These are phyloP conservation scores for Podila epicladia DNA, from an alignment of 192 early-diverging fungal genomes.

Conservation along the genomic window DNA sequence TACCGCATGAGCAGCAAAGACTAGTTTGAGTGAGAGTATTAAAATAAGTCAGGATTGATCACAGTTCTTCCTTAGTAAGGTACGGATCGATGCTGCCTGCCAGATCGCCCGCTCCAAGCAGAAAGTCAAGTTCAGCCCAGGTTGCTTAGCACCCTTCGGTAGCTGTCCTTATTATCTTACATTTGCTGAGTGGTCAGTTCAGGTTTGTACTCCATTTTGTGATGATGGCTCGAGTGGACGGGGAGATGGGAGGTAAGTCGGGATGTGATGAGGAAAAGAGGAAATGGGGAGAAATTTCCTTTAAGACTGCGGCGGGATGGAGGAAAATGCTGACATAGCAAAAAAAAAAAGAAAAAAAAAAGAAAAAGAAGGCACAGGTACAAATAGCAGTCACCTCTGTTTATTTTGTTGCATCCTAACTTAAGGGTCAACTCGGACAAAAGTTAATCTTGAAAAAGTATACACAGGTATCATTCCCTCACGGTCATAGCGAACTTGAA, in stretches of 20 bases:
- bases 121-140: no score
- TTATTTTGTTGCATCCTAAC: no score
- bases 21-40: constrained; percentile 10
- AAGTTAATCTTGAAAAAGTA: no score
- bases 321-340: not conserved
- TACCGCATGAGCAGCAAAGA: constrained; percentile 95
- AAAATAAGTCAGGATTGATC: not conserved
- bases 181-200: constrained; percentile 63
- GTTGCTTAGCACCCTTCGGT: no score
- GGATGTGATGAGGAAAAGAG: not conserved
- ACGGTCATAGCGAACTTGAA: no score
- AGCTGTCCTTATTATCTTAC: constrained; percentile 38
- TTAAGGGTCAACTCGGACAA: no score
- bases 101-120: not conserved
- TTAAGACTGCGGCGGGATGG: not conserved
- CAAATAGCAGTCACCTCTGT: not conserved
- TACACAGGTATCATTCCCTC: no score
- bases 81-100: not conserved
- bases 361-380: not conserved
- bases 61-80: not conserved
- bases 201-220: constrained; percentile 62
- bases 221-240: not conserved
- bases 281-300: not conserved
- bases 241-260: not conserved
- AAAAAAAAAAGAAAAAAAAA: not conserved